Evolutionary conservation across 1,284 basidiomycete species (phyloP).

Genomic region (Naganishia sp.): DNA sequence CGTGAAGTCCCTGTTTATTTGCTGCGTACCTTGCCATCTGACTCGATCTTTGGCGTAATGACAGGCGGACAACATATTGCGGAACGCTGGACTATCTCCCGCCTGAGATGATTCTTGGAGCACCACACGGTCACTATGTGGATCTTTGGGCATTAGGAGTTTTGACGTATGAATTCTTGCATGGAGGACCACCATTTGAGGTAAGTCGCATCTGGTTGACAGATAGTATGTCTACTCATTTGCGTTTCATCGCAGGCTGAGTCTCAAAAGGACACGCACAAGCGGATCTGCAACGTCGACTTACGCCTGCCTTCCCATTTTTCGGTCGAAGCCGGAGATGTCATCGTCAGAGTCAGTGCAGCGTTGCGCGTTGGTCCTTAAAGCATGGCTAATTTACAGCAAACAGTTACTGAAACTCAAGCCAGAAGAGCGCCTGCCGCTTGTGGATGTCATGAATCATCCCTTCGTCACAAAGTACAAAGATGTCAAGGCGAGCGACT

Average conservation of each 20-base stretch:
- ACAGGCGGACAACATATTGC: slow-evolving; percentile 75
- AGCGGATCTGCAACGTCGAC: slow-evolving; percentile 67
- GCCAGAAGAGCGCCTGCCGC: slow-evolving; percentile 76
- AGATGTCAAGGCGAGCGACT: slow-evolving; percentile 42
- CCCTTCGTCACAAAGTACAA: slow-evolving; percentile 89
- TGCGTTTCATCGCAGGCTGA: not conserved
- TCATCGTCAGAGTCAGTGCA: slow-evolving; percentile 61
- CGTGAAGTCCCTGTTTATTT: not conserved
- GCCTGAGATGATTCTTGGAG: slow-evolving; percentile 96
- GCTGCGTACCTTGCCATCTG: no score
- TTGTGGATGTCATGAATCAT: slow-evolving; percentile 77
- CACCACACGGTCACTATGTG: slow-evolving; percentile 51
- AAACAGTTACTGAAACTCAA: slow-evolving; percentile 80
- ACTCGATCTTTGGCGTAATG: not conserved
- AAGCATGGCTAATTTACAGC: not conserved
- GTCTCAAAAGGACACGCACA: slow-evolving; percentile 70
- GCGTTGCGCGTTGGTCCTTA: not conserved
- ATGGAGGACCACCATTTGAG: slow-evolving; percentile 92
- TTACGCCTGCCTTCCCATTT: slow-evolving; percentile 70
- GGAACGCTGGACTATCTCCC: slow-evolving; percentile 97
- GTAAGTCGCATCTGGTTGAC: slow-evolving; percentile 16
- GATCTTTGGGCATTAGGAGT: slow-evolving; percentile 98
- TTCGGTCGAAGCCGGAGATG: slow-evolving; percentile 66
- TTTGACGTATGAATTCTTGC: slow-evolving; percentile 90
- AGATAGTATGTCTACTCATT: no score